These are phyloP conservation scores for Fragaria nilgerrensis DNA, from an alignment of 306 rosid genomes.

Conservation along the genomic window DNA sequence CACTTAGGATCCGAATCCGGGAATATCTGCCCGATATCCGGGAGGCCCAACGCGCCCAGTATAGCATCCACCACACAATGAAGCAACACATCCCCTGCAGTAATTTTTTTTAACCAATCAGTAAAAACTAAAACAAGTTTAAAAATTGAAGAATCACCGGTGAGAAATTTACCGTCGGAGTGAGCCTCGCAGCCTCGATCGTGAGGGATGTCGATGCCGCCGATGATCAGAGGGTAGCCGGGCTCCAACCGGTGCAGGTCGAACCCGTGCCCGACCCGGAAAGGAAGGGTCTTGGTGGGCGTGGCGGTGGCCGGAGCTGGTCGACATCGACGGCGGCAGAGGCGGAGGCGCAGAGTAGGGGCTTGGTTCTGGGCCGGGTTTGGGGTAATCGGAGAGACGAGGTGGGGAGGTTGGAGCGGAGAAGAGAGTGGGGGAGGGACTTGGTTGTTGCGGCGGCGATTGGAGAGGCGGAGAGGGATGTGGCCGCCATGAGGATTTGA, in stretches of 20 bases:
- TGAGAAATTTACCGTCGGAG: conserved; percentile 64
- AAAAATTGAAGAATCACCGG: background rate
- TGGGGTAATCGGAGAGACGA: conserved; percentile 24
- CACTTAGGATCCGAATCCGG: conserved; percentile 93
- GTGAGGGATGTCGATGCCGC: conserved; percentile 87
- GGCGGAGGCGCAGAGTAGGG: conserved; percentile 35
- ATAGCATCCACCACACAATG: conserved; percentile 97
- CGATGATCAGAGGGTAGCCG: conserved; percentile 90
- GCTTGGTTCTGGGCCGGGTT: conserved; percentile 10
- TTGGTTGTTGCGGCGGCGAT: conserved; percentile 17
- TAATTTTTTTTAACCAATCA: background rate
- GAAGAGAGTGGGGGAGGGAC: conserved; percentile 29
- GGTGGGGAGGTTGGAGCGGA: conserved; percentile 17
- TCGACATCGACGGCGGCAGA: conserved; percentile 39
- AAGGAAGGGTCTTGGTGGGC: conserved; percentile 66
- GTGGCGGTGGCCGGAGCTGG: conserved; percentile 30
- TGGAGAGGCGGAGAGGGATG: conserved; percentile 38
- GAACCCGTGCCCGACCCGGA: conserved; percentile 90
- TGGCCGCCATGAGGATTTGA: conserved; percentile 33
- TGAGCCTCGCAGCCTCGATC: conserved; percentile 97
- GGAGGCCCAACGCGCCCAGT: conserved; percentile 91
- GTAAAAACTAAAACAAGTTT: background rate
- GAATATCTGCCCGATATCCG: conserved; percentile 89
- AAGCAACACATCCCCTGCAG: conserved; percentile 85
- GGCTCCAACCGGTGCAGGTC: conserved; percentile 94